phyloP scores from a whole-genome alignment of 1,139 yeast genomes.

The Wickerhamomyces sp. region DNA sequence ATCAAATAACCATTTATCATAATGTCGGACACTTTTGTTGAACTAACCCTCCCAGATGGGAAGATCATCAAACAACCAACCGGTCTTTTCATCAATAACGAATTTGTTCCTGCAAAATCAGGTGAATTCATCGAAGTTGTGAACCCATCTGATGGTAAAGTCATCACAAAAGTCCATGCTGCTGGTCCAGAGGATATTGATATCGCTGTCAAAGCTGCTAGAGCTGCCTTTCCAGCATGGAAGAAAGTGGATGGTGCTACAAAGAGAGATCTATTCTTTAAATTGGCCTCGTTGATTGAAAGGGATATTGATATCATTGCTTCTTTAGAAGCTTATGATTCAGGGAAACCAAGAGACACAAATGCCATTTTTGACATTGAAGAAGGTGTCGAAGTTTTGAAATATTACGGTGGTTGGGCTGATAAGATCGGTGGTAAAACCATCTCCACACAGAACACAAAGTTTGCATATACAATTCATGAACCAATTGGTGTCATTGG shows the following conservation, averaged over 20 bases:
- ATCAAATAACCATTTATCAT: no score
- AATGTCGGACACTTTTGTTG: conserved; percentile 25
- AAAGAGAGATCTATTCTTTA: conserved; percentile 42
- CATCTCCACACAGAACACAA: conserved; percentile 57
- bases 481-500: conserved; percentile 84
- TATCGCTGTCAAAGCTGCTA: conserved; percentile 69
- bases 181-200: conserved; percentile 72
- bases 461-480: conserved; percentile 72
- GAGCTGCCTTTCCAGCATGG: conserved; percentile 60
- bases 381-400: conserved; percentile 53
- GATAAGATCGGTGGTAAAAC: conserved; percentile 74
- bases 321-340: conserved; percentile 56
- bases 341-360: conserved; percentile 55
- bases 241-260: conserved; percentile 41
- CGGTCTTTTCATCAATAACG: conserved; percentile 59
- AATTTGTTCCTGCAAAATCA: conserved; percentile 41
- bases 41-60: conserved; percentile 53
- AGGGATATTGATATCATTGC: conserved; percentile 46
- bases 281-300: conserved; percentile 47
- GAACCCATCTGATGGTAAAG: conserved; percentile 64
- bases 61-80: conserved; percentile 50
- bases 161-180: conserved; percentile 57
- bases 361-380: conserved; percentile 59
- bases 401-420: conserved; percentile 83
- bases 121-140: conserved; percentile 51